Evolutionary conservation across 306 rosid species (phyloP).

Genomic region (Ceratonia siliqua): DNA sequence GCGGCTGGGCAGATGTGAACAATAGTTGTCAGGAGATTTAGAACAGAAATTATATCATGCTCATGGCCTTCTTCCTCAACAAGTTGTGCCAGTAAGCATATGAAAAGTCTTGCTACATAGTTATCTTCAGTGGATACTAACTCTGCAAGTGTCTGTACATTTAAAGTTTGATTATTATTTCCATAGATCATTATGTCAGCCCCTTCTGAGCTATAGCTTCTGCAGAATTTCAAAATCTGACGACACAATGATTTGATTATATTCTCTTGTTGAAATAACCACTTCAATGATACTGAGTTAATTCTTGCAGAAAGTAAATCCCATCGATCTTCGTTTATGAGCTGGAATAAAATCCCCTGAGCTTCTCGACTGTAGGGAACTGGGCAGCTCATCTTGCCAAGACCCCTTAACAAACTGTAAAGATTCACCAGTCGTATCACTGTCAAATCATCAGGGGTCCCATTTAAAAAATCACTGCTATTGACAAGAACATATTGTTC

Average conservation of each 20-base stretch:
- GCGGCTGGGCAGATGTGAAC: constrained; percentile 53
- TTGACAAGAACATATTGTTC: constrained; percentile 81
- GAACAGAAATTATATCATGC: constrained; percentile 50
- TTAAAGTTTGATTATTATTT: constrained; percentile 41
- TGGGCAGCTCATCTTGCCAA: constrained; percentile 56
- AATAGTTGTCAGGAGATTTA: constrained; percentile 55
- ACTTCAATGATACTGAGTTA: constrained; percentile 70
- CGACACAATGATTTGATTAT: constrained; percentile 50
- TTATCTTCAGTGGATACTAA: constrained; percentile 66
- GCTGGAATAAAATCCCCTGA: constrained; percentile 66
- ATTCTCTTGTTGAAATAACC: constrained; percentile 92
- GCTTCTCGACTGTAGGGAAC: constrained; percentile 73
- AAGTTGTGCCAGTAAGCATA: constrained; percentile 65
- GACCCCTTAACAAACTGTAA: constrained; percentile 73
- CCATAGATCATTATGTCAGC: constrained; percentile 37
- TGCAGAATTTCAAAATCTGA: constrained; percentile 77
- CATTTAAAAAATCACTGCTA: constrained; percentile 42
- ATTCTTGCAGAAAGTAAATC: constrained; percentile 69
- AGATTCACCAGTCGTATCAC: constrained; percentile 67
- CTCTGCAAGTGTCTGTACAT: constrained; percentile 64
- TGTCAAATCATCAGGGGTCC: constrained; percentile 44
- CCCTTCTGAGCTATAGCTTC: constrained; percentile 47
- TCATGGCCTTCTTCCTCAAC: constrained; percentile 61
- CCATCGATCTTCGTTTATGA: constrained; percentile 66
- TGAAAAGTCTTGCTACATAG: constrained; percentile 65